Conservation (phyloP, 345 rosid genomes). For the Trapa incisa region DNA sequence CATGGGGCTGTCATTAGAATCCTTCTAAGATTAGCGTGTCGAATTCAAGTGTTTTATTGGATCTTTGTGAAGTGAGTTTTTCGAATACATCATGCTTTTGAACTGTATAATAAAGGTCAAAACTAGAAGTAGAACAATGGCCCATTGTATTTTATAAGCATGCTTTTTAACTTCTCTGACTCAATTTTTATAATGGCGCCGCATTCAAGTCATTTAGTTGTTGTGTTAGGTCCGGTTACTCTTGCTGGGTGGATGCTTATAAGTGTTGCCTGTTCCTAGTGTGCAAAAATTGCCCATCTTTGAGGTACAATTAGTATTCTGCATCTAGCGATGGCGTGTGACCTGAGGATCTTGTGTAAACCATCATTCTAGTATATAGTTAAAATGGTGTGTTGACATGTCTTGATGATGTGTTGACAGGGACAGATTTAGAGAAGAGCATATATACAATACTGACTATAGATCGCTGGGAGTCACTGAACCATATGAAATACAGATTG, state of each 20-base stretch:
- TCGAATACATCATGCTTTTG: too few species aligned
- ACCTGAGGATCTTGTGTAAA: background rate
- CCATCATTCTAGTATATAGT: background rate
- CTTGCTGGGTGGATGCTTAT: background rate
- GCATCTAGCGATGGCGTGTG: background rate
- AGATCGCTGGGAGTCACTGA: slow-evolving; percentile 81
- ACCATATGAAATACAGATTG: slow-evolving; percentile 62
- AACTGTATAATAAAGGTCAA: background rate
- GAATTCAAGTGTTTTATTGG: background rate
- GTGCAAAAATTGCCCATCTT: background rate
- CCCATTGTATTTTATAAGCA: too few species aligned
- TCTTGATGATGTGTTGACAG: slow-evolving; percentile 12
- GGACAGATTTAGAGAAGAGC: slow-evolving; percentile 53
- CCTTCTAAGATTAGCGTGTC: background rate
- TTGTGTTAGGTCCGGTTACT: background rate
- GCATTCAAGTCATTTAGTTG: background rate
- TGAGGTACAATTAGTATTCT: background rate
- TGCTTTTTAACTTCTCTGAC: too few species aligned
- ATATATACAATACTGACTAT: slow-evolving; percentile 61
- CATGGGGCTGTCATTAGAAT: background rate
- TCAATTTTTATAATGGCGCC: background rate
- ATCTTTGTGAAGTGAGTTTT: background rate
- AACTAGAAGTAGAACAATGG: background rate
- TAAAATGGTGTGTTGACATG: background rate
- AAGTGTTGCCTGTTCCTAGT: background rate